Evolutionary conservation across 2,329 filamentous ascomycete genomes (phyloP).

Genomic region (Cladophialophora carrionii): DNA sequence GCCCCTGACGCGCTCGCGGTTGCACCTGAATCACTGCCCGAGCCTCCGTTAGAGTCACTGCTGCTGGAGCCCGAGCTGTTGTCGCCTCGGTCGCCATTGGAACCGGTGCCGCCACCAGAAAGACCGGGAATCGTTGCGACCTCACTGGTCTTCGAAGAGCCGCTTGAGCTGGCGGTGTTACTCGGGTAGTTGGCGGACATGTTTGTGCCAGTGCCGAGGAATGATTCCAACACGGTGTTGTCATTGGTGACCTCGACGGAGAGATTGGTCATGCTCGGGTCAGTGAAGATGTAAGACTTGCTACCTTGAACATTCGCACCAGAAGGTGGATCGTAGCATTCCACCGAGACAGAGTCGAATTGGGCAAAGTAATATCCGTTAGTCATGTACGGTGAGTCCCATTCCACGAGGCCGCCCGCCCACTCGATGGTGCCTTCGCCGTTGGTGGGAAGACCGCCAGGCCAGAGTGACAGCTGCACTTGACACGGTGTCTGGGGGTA

Average conservation of each 20-base stretch:
- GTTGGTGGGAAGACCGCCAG: constrained; percentile 79
- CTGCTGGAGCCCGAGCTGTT: constrained; percentile 35
- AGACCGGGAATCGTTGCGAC: constrained; percentile 54
- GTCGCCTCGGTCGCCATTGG: constrained; percentile 39
- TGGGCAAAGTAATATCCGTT: constrained; percentile 88
- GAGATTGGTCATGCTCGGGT: constrained; percentile 68
- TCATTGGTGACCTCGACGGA: constrained; percentile 77
- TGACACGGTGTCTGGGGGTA: constrained; percentile 91
- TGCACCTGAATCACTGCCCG: constrained; percentile 11
- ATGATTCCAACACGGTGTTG: constrained; percentile 73
- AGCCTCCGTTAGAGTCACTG: constrained; percentile 4
- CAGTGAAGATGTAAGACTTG: constrained; percentile 75
- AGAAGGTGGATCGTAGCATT: constrained; percentile 83
- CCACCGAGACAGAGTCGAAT: constrained; percentile 74
- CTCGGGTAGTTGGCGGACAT: constrained; percentile 56
- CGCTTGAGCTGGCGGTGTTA: constrained; percentile 41
- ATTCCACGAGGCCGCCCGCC: constrained; percentile 89
- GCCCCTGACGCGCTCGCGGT: constrained; percentile 32
- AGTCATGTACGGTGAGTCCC: constrained; percentile 79
- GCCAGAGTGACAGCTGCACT: constrained; percentile 94
- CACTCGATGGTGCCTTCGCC: constrained; percentile 82
- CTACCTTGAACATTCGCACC: constrained; percentile 63
- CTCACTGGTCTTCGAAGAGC: constrained; percentile 44
- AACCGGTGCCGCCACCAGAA: constrained; percentile 54
- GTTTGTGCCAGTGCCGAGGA: constrained; percentile 79